Evolutionary conservation across 305 asterid species (phyloP), one percentile per base, ranked within the genome.

Genomic region (Fraxinus platypoda): DNA sequence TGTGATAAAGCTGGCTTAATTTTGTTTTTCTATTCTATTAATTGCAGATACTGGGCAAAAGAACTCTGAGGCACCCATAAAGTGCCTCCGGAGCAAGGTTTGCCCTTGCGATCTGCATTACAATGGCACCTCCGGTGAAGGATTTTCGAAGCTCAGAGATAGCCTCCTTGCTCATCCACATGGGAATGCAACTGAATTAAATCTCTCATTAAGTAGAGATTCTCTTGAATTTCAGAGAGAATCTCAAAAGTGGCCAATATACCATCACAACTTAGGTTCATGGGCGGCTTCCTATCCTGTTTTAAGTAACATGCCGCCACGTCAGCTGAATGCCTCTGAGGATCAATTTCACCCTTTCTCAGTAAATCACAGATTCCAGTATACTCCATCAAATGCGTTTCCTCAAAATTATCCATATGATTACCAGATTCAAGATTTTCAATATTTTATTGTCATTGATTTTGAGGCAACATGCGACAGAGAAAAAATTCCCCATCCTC

Each of bases 381-480:
- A 88, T 87, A 83, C 89, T 31, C 91, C 92, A 72, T 72, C 85
- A 46, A 91, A 88, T 85, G 78, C 84, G 89, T 79, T 86, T 64
- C 87, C 90, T 74, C 91, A 81, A 80, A 85, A 80, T 78, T 87
- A 89, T 84, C 88, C 91, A 64, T 83, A 81, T 70, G 90, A 89
- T 59, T 83, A 76, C 86, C 94, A 78, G 43, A 83, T 91, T 78
- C 97, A 91, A 86, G 94, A 93, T 75, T 90, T 94, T 86, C 92
- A 92, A 37, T 92, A 89, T 87, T 93, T 94, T 75, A 94, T 94
- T 21, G 98, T 94, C 81, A 91, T 94, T 19, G 98, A 94, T 86
- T 93, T 94, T 78, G 98, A 94, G 93, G 97, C 98, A 62, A 94
- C 98, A 8, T 93, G 98, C 34, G 98, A 94, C 84, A 93, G 85